phyloP scores from a whole-genome alignment of 2,329 filamentous ascomycete species.

The Aspergillus ochraceoroseus region DNA sequence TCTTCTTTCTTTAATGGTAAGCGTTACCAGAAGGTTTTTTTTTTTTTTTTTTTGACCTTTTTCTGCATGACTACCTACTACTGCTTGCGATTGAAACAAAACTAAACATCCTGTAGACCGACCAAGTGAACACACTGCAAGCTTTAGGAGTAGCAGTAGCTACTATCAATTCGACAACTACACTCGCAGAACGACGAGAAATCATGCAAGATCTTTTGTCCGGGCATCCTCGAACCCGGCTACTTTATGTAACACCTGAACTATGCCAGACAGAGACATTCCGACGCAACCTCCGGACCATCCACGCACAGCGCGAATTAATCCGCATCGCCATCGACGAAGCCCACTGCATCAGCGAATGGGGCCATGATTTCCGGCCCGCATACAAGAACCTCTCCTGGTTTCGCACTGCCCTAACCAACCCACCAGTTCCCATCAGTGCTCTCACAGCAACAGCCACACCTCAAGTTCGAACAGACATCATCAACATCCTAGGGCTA shows the following conservation, averaged over 20 bases:
- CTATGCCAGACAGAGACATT: slow-evolving; percentile 74
- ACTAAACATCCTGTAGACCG: slow-evolving; percentile 55
- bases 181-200: slow-evolving; percentile 56
- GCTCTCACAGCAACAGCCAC: slow-evolving; percentile 92
- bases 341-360: slow-evolving; percentile 95
- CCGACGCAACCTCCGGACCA: slow-evolving; percentile 64
- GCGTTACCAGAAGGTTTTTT: slow-evolving; percentile 17
- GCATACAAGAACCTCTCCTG: slow-evolving; percentile 83
- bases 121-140: slow-evolving; percentile 79
- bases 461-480: slow-evolving; percentile 70
- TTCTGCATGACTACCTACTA: background rate
- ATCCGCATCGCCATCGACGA: slow-evolving; percentile 86
- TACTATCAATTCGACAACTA: slow-evolving; percentile 80
- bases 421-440: slow-evolving; percentile 83
- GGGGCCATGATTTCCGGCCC: slow-evolving; percentile 95
- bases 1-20: slow-evolving; percentile 79
- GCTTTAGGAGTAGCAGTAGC: slow-evolving; percentile 71
- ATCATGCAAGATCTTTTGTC: slow-evolving; percentile 80
- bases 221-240: slow-evolving; percentile 73
- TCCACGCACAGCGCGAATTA: slow-evolving; percentile 78
- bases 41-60: background rate
- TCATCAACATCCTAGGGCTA: slow-evolving; percentile 69
- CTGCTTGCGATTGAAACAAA: background rate
- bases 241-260: slow-evolving; percentile 93
- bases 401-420: slow-evolving; percentile 62